Conservation (phyloP, 345 rosid genomes). For the Salix brachista region DNA sequence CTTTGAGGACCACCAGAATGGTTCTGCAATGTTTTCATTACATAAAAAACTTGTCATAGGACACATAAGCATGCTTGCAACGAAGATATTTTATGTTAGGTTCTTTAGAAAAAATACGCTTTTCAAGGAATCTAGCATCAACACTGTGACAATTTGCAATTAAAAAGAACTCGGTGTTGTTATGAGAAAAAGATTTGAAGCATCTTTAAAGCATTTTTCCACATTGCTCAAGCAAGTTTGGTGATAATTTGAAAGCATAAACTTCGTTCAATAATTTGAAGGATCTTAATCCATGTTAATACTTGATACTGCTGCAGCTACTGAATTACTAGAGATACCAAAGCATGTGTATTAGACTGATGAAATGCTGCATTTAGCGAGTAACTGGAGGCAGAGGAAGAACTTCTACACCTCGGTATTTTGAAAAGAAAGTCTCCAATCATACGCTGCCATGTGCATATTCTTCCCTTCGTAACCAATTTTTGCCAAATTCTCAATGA, state of each 20-base stretch:
- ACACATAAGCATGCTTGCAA: neutral
- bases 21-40: neutral
- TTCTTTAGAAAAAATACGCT: neutral
- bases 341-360: neutral
- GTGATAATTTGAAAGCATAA: neutral
- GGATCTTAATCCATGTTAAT: neutral
- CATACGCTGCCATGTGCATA: conserved; percentile 28
- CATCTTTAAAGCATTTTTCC: neutral
- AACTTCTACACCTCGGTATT: conserved; percentile 23
- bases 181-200: neutral
- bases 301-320: neutral
- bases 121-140: neutral
- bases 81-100: neutral
- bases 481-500: conserved; percentile 69
- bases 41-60: neutral
- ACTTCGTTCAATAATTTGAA: neutral
- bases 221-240: neutral
- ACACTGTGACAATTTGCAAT: neutral
- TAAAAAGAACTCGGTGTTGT: too few relatives aligned
- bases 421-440: conserved; percentile 33
- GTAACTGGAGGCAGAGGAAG: conserved; percentile 6
- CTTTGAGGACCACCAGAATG: neutral
- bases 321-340: neutral
- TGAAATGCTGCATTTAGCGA: neutral
- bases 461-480: conserved; percentile 79